These are phyloP conservation scores for Rhizopus sp. DNA, from an alignment of 371 early-diverging fungal genomes.

Conservation along the genomic window DNA sequence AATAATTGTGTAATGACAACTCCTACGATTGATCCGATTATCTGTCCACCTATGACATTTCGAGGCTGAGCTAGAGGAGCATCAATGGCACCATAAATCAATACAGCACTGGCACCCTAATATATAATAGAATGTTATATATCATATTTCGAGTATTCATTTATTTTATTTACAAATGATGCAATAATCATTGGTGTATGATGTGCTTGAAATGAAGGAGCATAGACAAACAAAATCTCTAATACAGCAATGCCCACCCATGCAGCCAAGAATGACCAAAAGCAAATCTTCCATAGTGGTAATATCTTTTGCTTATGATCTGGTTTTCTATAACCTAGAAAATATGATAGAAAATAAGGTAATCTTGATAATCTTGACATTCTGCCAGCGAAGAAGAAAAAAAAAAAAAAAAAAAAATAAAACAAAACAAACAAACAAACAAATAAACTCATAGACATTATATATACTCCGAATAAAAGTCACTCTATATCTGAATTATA, in stretches of 20 bases:
- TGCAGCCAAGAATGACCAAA: conserved; percentile 52
- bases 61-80: conserved; percentile 77
- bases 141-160: conserved; percentile 5
- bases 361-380: conserved; percentile 8
- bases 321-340: conserved; percentile 24
- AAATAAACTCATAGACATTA: no score
- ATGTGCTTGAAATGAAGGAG: conserved; percentile 23
- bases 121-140: neutral
- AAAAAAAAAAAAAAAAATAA: neutral
- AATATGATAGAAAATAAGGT: conserved; percentile 25
- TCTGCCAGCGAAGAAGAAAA: neutral
- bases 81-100: conserved; percentile 72
- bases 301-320: conserved; percentile 7
- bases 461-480: no score
- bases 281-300: conserved; percentile 36
- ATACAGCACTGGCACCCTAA: conserved; percentile 68
- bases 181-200: conserved; percentile 45
- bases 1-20: conserved; percentile 66
- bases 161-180: conserved; percentile 45
- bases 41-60: conserved; percentile 64
- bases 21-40: conserved; percentile 64
- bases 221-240: conserved; percentile 34
- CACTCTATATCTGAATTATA: no score
- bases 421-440: conserved; percentile 5
- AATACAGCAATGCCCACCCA: conserved; percentile 46